Evolutionary conservation across 768 basidiomycete species (phyloP), one percentile per base, ranked within the genome.

Genomic region (Rhodotorula paludigena): DNA sequence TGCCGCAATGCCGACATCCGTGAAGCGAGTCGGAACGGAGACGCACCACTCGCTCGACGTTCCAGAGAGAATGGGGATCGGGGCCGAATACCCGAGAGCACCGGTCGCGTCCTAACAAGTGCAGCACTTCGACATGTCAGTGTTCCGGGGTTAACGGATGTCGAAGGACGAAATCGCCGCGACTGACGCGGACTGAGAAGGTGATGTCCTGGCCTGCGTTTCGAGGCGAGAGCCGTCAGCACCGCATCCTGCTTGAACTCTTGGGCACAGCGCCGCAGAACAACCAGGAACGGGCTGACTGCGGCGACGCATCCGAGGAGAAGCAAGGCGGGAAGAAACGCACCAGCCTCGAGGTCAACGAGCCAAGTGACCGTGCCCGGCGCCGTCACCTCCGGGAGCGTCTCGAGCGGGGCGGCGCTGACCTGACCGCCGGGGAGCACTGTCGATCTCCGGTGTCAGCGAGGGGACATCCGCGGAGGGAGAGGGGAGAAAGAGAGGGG

Each of bases 371-470:
- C 44, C 16, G 33, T 41, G 0, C 64, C 64, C 0, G 51, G 21
- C 21, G 38, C 18, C 20, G 44, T 36, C 10, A 54, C 10, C 18
- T 35, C 2, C 28, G 52, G 53, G 14, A 66, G 36, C 21, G 52
- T 60, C 54, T 60, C 58, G 44, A 66, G 39, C 12, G 58, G 42
- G 6, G 10, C 5, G 21, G 52, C 58, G 15, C 53, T 47, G 33
- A 58, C 41, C 35, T 54, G 25, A 1, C 58, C 53, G 8, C 58
- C 64, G 14, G 64, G 64, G 3, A 66, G 45, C 16, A 59, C 64
- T 66, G 45, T n/a, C 30, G 30, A 28, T 3, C 38, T 11, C 28
- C 32, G 20, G 39, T 38, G 35, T 35, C 23, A 11, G 51, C 10
- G 11, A 4, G 25, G 14, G 5, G 18, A 30, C 23, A 25, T 9